These are phyloP conservation scores for Lepidopterella palustris DNA, from an alignment of 495 filamentous ascomycete species.

Conservation along the genomic window DNA sequence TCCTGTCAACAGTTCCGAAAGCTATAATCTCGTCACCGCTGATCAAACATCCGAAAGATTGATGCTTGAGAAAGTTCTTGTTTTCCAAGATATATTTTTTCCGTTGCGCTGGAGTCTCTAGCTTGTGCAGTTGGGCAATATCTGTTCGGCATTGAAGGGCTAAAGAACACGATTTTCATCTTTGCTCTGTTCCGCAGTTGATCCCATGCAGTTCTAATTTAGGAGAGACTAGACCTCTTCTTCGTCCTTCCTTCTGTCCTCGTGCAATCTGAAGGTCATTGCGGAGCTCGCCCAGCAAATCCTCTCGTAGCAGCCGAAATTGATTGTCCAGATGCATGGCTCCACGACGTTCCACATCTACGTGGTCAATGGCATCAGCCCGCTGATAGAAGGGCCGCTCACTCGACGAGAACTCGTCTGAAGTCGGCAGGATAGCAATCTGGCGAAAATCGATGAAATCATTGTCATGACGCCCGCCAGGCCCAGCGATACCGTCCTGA, in stretches of 20 bases:
- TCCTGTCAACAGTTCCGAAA: constrained; percentile 55
- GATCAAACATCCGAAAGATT: constrained; percentile 55
- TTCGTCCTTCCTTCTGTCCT: constrained; percentile 18
- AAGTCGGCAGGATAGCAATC: constrained; percentile 61
- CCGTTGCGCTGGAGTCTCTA: constrained; percentile 28
- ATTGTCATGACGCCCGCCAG: constrained; percentile 76
- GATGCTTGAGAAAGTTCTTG: constrained; percentile 50
- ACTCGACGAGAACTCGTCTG: constrained; percentile 57
- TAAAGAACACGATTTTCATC: constrained; percentile 13
- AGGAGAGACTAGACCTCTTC: neutral
- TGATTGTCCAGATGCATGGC: constrained; percentile 64
- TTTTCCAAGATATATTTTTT: constrained; percentile 46
- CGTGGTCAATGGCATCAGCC: constrained; percentile 12
- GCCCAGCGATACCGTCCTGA: constrained; percentile 22
- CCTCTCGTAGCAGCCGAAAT: constrained; percentile 69
- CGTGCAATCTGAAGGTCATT: constrained; percentile 42
- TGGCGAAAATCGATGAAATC: constrained; percentile 57
- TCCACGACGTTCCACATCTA: constrained; percentile 33
- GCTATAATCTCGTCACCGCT: constrained; percentile 47
- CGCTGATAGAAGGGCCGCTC: constrained; percentile 54
- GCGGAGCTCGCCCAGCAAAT: constrained; percentile 62
- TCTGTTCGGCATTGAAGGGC: constrained; percentile 37
- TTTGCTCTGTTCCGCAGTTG: constrained; percentile 20
- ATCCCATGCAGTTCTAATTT: constrained; percentile 9
- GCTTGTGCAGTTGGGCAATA: constrained; percentile 39